Conservation (phyloP, 768 basidiomycete species). For the Pleurotus cornucopiae region DNA sequence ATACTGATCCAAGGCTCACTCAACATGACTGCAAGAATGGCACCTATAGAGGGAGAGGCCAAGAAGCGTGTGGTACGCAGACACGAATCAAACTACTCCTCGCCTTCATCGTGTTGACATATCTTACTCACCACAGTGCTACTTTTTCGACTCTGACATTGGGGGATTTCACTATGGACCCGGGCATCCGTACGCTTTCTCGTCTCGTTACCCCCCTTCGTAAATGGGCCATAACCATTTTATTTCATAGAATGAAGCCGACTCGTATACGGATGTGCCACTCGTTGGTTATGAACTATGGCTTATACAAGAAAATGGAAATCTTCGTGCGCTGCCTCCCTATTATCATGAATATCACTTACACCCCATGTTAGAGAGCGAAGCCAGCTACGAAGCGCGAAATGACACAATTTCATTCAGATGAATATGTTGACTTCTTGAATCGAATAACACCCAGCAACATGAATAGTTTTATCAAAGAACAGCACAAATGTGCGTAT, state of each 20-base stretch:
- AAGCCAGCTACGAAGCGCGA: slow-evolving; percentile 99
- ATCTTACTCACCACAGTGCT: slow-evolving; percentile 57
- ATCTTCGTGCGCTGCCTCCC: slow-evolving; percentile 78
- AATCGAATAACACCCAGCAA: slow-evolving; percentile 91
- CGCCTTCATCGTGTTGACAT: slow-evolving; percentile 10
- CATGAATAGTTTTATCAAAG: slow-evolving; percentile 89
- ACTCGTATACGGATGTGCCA: slow-evolving; percentile 99
- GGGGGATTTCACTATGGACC: slow-evolving; percentile 99
- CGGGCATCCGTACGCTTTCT: slow-evolving; percentile 70
- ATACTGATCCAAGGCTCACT: neutral
- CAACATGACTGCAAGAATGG: slow-evolving; percentile 46
- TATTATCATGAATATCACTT: neutral
- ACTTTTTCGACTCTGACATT: slow-evolving; percentile 99
- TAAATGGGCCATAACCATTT: slow-evolving; percentile 11
- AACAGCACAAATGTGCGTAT: slow-evolving; percentile 88
- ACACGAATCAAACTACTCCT: slow-evolving; percentile 13
- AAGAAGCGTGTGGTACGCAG: slow-evolving; percentile 84
- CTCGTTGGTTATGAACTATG: slow-evolving; percentile 99
- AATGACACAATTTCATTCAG: slow-evolving; percentile 99
- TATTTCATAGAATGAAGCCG: slow-evolving; percentile 81
- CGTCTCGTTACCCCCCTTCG: slow-evolving; percentile 6
- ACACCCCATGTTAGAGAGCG: slow-evolving; percentile 64
- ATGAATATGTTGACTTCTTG: slow-evolving; percentile 98
- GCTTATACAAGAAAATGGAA: slow-evolving; percentile 99
- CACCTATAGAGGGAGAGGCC: slow-evolving; percentile 65